Conservation (phyloP, 805 yeast genomes). For the Candida peoriensis region DNA sequence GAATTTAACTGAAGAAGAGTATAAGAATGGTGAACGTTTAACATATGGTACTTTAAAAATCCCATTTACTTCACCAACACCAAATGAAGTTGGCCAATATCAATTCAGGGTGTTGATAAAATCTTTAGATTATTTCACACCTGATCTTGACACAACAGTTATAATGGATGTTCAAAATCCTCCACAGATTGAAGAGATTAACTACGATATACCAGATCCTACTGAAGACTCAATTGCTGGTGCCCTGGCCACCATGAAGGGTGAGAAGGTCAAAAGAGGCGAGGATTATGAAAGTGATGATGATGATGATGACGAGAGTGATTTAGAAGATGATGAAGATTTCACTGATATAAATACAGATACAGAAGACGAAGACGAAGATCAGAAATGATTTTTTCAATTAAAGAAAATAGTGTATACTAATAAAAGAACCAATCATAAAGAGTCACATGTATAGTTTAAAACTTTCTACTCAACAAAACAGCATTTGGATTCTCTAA, state of each 20-base stretch:
- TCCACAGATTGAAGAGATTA: conserved; percentile 41
- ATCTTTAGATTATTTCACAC: conserved; percentile 75
- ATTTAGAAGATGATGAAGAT: neutral
- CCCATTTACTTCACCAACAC: conserved; percentile 71
- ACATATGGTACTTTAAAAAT: conserved; percentile 71
- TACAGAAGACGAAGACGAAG: conserved; percentile 54
- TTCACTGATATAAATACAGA: conserved; percentile 43
- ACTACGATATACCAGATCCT: conserved; percentile 61
- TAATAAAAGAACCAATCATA: too few relatives aligned
- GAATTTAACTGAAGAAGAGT: conserved; percentile 46
- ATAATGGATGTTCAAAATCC: conserved; percentile 64
- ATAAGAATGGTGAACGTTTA: conserved; percentile 24
- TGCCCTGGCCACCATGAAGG: conserved; percentile 65
- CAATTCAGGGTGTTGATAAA: conserved; percentile 68
- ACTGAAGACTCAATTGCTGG: conserved; percentile 75
- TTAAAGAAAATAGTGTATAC: too few relatives aligned
- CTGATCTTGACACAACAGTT: conserved; percentile 70
- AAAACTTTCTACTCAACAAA: conserved; percentile 30
- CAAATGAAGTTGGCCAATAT: conserved; percentile 59
- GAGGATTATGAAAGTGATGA: neutral
- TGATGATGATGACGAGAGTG: neutral
- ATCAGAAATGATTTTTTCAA: too few relatives aligned
- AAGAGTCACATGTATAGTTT: too few relatives aligned
- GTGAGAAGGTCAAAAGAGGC: conserved; percentile 40
- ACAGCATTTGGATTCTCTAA: conserved; percentile 46